phyloP scores from a whole-genome alignment of 257 asterid species.

The Striga asiatica region DNA sequence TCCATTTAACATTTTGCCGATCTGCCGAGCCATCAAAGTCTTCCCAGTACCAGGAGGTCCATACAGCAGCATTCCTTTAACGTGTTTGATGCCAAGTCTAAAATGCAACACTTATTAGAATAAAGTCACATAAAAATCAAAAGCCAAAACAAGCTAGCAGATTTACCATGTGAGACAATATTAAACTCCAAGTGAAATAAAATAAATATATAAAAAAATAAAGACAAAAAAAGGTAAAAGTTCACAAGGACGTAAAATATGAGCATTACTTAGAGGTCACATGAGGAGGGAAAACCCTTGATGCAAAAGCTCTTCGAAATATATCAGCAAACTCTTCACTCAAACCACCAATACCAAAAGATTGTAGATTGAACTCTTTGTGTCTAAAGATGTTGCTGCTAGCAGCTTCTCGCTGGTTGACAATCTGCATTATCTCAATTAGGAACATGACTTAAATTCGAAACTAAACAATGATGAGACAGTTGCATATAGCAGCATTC shows the following conservation, averaged over 20 bases:
- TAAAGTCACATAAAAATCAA: conserved; percentile 14
- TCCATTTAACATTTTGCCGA: conserved; percentile 93
- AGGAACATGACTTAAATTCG: conserved; percentile 9
- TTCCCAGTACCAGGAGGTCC: conserved; percentile 99
- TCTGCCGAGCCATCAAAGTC: conserved; percentile 99
- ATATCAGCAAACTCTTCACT: conserved; percentile 95
- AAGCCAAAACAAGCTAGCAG: conserved; percentile 7
- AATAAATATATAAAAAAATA: too few relatives aligned
- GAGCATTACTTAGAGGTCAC: conserved; percentile 81
- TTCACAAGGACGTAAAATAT: conserved; percentile 10
- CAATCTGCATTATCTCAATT: conserved; percentile 48
- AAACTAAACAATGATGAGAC: conserved; percentile 8
- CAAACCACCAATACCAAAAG: conserved; percentile 94
- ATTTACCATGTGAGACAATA: conserved; percentile 6
- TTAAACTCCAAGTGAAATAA: background rate
- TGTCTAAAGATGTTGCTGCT: conserved; percentile 86
- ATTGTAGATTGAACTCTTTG: conserved; percentile 85
- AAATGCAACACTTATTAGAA: conserved; percentile 14
- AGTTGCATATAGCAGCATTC: conserved; percentile 11
- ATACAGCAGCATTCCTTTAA: conserved; percentile 91
- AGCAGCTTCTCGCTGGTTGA: conserved; percentile 96
- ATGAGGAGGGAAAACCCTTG: conserved; percentile 94
- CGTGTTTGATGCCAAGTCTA: conserved; percentile 97
- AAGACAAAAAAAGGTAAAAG: conserved; percentile 11
- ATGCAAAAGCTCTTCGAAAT: conserved; percentile 99